These are phyloP conservation scores for Rosa chinensis DNA, from an alignment of 306 rosid species.

Conservation along the genomic window DNA sequence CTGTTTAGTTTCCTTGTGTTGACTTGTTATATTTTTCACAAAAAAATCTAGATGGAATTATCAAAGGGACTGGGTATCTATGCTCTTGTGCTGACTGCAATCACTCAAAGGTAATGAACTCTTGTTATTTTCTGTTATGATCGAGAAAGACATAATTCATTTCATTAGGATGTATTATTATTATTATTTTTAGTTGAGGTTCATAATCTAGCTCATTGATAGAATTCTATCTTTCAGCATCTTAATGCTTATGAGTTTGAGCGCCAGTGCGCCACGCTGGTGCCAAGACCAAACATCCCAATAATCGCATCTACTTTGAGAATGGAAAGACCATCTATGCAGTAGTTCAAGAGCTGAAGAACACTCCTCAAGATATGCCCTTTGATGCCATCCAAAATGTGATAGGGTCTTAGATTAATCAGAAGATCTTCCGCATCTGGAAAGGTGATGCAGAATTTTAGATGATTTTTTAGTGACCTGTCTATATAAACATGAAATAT, in stretches of 20 bases:
- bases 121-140: slow-evolving; percentile 17
- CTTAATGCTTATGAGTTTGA: slow-evolving; percentile 98
- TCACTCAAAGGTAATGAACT: slow-evolving; percentile 63
- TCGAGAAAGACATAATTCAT: slow-evolving; percentile 1
- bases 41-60: slow-evolving; percentile 70
- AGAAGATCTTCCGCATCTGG: slow-evolving; percentile 77
- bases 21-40: slow-evolving; percentile 33
- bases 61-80: slow-evolving; percentile 89
- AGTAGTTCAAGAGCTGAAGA: slow-evolving; percentile 94
- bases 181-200: slow-evolving; percentile 9
- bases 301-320: slow-evolving; percentile 88
- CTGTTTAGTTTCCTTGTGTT: not conserved
- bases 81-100: slow-evolving; percentile 84
- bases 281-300: slow-evolving; percentile 94
- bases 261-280: slow-evolving; percentile 94
- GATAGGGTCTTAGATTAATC: slow-evolving; percentile 79
- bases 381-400: slow-evolving; percentile 82
- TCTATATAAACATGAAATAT: slow-evolving; percentile 12
- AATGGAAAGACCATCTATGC: slow-evolving; percentile 93
- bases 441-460: slow-evolving; percentile 54
- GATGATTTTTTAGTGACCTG: slow-evolving; percentile 13
- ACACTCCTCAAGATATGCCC: slow-evolving; percentile 76
- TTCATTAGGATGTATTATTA: not conserved
- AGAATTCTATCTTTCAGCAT: slow-evolving; percentile 53
- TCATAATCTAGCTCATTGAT: slow-evolving; percentile 28